These are phyloP conservation scores for Raphidocelis subcapitata DNA, from an alignment of 139 green algal genomes.

Conservation along the genomic window DNA sequence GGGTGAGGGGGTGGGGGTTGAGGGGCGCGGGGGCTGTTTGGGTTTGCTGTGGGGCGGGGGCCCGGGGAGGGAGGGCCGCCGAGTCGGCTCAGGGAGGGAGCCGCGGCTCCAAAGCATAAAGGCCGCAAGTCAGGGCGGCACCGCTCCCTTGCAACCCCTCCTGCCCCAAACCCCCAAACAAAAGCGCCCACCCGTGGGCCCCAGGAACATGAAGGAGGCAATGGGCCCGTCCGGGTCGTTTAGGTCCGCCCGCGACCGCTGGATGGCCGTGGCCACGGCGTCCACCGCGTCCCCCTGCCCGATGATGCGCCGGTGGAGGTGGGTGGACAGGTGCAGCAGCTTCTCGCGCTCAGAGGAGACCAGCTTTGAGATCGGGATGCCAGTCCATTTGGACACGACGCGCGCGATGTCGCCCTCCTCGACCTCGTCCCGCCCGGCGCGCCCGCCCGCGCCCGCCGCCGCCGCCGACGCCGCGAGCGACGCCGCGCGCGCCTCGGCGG, in stretches of 20 bases:
- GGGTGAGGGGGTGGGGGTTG: too few species aligned
- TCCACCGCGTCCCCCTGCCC: slow-evolving; percentile 63
- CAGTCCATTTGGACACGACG: slow-evolving; percentile 50
- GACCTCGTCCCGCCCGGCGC: slow-evolving; percentile 24
- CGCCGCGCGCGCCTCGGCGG: too few species aligned
- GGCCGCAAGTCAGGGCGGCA: too few species aligned
- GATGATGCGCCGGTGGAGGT: slow-evolving; percentile 41
- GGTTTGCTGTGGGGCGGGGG: too few species aligned
- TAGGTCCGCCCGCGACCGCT: slow-evolving; percentile 88
- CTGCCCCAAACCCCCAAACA: too few species aligned
- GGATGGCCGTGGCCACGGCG: slow-evolving; percentile 74
- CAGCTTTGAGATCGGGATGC: slow-evolving; percentile 55
- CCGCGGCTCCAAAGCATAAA: too few species aligned
- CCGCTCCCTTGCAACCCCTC: too few species aligned
- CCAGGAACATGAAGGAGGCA: slow-evolving; percentile 98
- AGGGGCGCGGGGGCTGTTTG: too few species aligned
- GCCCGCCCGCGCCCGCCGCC: not conserved
- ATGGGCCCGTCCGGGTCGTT: slow-evolving; percentile 89
- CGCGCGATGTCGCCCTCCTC: slow-evolving; percentile 41
- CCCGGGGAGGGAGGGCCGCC: too few species aligned
- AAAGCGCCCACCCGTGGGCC: too few species aligned
- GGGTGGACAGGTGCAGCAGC: slow-evolving; percentile 20
- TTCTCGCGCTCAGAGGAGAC: slow-evolving; percentile 31
- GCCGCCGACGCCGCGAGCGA: not conserved
- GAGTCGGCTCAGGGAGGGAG: too few species aligned